Evolutionary conservation across 805 yeast genomes (phyloP).

Genomic region (Candida saitoana): DNA sequence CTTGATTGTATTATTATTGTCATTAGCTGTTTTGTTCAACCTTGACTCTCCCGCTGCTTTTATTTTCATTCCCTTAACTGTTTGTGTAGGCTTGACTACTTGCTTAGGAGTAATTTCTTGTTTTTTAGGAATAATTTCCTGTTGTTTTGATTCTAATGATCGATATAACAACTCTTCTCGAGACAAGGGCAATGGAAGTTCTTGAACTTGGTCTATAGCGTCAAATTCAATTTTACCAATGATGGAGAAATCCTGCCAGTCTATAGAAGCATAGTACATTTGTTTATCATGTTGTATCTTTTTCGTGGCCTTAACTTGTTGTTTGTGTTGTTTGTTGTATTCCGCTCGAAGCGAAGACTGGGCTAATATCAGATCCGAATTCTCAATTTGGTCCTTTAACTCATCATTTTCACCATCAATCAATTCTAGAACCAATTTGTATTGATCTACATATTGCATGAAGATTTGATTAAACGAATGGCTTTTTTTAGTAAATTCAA

Average conservation of each 20-base stretch:
- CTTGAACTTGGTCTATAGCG: constrained; percentile 54
- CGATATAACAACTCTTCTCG: constrained; percentile 59
- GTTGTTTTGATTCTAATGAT: constrained; percentile 51
- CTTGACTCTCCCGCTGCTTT: constrained; percentile 71
- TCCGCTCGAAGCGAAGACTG: constrained; percentile 56
- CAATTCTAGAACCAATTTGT: constrained; percentile 26
- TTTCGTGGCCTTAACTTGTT: constrained; percentile 17
- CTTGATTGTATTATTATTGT: too few relatives aligned
- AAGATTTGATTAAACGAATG: constrained; percentile 63
- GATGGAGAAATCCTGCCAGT: constrained; percentile 81
- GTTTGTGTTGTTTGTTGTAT: constrained; percentile 36
- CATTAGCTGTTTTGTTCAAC: constrained; percentile 23
- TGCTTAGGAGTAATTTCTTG: constrained; percentile 7
- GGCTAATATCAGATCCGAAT: constrained; percentile 35
- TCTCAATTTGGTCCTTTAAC: constrained; percentile 3
- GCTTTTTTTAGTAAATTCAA: constrained; percentile 56
- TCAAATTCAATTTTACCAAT: constrained; percentile 67
- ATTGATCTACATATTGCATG: constrained; percentile 51
- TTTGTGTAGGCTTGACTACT: background rate
- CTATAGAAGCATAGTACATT: constrained; percentile 65
- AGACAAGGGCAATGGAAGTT: constrained; percentile 51
- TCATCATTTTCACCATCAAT: constrained; percentile 11
- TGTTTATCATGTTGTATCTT: constrained; percentile 25
- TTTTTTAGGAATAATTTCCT: constrained; percentile 17
- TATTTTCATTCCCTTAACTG: constrained; percentile 54